These are phyloP conservation scores for Arthonia radiata DNA, from an alignment of 495 filamentous ascomycete species.

Conservation along the genomic window DNA sequence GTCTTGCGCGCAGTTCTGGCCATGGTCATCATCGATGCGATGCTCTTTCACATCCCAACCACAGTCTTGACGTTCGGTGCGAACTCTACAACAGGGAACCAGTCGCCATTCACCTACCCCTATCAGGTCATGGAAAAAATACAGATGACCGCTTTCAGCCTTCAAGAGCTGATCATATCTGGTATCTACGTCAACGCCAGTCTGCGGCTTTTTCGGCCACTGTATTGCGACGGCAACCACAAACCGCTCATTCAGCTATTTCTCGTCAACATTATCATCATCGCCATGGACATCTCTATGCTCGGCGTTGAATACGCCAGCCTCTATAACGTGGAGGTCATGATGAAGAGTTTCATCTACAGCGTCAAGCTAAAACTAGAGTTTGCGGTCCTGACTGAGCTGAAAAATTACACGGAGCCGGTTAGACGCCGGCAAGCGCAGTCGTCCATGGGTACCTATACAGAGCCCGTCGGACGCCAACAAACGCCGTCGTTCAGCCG, in stretches of 20 bases:
- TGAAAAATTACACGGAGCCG: too few species aligned
- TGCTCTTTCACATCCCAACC: slow-evolving; percentile 29
- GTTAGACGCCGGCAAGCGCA: too few species aligned
- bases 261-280: slow-evolving; percentile 30
- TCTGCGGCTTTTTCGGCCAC: slow-evolving; percentile 20
- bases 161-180: slow-evolving; percentile 37
- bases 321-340: slow-evolving; percentile 31
- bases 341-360: slow-evolving; percentile 34
- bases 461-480: too few species aligned
- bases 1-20: slow-evolving; percentile 24
- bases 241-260: slow-evolving; percentile 34
- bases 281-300: slow-evolving; percentile 27
- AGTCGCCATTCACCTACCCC: slow-evolving; percentile 8
- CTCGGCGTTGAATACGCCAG: slow-evolving; percentile 30
- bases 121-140: slow-evolving; percentile 37
- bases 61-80: slow-evolving; percentile 30
- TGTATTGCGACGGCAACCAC: slow-evolving; percentile 19
- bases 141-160: slow-evolving; percentile 35
- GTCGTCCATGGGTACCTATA: too few species aligned
- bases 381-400: slow-evolving; percentile 33
- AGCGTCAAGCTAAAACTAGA: slow-evolving; percentile 42
- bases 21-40: slow-evolving; percentile 33
- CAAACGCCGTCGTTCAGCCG: too few species aligned
- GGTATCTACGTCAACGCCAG: slow-evolving; percentile 34
- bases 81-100: slow-evolving; percentile 20